Evolutionary conservation across 805 yeast genomes (phyloP).

Genomic region (Scheffersomyces amazonensis): DNA sequence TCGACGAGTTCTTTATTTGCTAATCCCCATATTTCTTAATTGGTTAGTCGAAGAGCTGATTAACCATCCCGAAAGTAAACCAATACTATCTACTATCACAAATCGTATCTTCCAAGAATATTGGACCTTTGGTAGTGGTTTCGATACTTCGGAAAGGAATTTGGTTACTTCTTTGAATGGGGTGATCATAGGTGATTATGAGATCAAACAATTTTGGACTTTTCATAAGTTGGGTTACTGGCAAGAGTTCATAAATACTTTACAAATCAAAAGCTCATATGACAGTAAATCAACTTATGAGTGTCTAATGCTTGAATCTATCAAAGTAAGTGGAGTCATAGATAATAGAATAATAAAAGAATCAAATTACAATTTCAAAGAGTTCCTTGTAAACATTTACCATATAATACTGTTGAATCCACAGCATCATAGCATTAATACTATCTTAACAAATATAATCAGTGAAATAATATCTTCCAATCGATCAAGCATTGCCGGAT

Average conservation of each 20-base stretch:
- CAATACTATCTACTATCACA: background rate
- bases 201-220: conserved; percentile 21
- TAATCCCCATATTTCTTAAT: conserved; percentile 34
- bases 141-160: conserved; percentile 9
- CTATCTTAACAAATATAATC: conserved; percentile 14
- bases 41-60: conserved; percentile 30
- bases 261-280: conserved; percentile 8
- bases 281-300: conserved; percentile 13
- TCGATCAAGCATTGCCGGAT: background rate
- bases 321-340: conserved; percentile 16
- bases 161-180: conserved; percentile 15
- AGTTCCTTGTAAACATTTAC: conserved; percentile 5
- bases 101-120: conserved; percentile 18
- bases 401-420: conserved; percentile 5
- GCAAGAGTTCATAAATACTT: conserved; percentile 17
- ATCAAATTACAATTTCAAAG: background rate
- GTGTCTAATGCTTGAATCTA: conserved; percentile 19
- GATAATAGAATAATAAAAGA: background rate
- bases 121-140: conserved; percentile 13
- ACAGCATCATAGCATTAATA: conserved; percentile 18
- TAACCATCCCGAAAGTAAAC: background rate
- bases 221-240: conserved; percentile 26
- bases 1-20: conserved; percentile 28
- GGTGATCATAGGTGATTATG: background rate
- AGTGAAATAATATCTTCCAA: conserved; percentile 10